Conservation (phyloP, 352 stramenopile genomes). For the Phytophthora hybrid region DNA sequence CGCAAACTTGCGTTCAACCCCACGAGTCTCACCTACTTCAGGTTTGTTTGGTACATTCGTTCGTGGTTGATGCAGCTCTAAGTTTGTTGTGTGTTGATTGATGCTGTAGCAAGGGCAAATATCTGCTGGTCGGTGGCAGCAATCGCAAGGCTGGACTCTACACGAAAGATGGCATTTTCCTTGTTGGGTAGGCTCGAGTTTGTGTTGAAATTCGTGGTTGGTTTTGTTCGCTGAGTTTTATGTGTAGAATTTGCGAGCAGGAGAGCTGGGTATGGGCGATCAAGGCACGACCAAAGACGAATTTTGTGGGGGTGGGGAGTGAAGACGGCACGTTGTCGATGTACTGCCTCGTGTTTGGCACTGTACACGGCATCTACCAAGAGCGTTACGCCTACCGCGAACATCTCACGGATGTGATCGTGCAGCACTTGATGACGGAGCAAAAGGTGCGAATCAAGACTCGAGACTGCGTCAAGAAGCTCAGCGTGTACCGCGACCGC, state of each 20-base stretch:
- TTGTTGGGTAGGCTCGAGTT: slow-evolving; percentile 48
- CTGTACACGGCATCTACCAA: slow-evolving; percentile 93
- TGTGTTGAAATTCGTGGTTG: not conserved
- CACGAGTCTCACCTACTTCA: slow-evolving; percentile 91
- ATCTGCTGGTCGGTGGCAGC: slow-evolving; percentile 90
- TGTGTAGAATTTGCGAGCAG: slow-evolving; percentile 74
- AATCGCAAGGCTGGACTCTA: slow-evolving; percentile 91
- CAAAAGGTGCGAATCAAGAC: slow-evolving; percentile 96
- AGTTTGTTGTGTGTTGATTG: not conserved
- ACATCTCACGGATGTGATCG: slow-evolving; percentile 95
- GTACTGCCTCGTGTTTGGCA: slow-evolving; percentile 92
- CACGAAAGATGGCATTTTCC: slow-evolving; percentile 88
- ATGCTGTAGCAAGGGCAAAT: slow-evolving; percentile 84
- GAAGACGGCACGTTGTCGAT: slow-evolving; percentile 89
- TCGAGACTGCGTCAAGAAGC: slow-evolving; percentile 95
- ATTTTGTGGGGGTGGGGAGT: slow-evolving; percentile 87
- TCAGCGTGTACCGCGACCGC: slow-evolving; percentile 93
- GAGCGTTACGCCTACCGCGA: slow-evolving; percentile 95
- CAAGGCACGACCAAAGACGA: slow-evolving; percentile 83
- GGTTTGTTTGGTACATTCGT: slow-evolving; percentile 45
- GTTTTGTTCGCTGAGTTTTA: not conserved
- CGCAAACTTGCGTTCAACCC: slow-evolving; percentile 94
- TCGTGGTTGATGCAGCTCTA: not conserved
- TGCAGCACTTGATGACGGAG: slow-evolving; percentile 96
- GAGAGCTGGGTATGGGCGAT: slow-evolving; percentile 94